These are phyloP conservation scores for Phanerochaete sordida DNA, from an alignment of 768 basidiomycete genomes.

Conservation along the genomic window DNA sequence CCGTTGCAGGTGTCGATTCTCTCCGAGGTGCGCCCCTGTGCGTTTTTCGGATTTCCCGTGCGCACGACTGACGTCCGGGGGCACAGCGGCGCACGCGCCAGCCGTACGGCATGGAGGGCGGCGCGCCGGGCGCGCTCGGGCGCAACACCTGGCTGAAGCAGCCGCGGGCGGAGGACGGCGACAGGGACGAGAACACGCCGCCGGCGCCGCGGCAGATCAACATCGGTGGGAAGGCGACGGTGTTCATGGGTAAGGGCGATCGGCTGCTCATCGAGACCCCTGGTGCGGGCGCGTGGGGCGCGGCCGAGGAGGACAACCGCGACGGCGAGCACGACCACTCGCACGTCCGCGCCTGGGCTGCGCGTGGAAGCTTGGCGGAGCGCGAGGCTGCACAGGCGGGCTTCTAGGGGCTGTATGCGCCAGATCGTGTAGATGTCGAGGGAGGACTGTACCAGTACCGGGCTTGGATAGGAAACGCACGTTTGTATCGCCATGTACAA, in stretches of 20 bases:
- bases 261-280: conserved; percentile 80
- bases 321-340: conserved; percentile 26
- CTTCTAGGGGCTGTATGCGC: conserved; percentile 34
- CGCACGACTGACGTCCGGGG: not conserved
- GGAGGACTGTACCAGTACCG: not conserved
- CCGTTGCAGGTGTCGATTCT: conserved; percentile 85
- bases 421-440: not conserved
- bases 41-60: not conserved
- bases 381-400: conserved; percentile 52
- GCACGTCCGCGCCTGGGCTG: conserved; percentile 55
- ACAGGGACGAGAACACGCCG: conserved; percentile 34
- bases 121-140: conserved; percentile 65
- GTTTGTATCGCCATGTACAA: not conserved
- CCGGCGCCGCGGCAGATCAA: conserved; percentile 61
- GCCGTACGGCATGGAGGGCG: conserved; percentile 86
- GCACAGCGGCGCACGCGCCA: conserved; percentile 74
- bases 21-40: conserved; percentile 56
- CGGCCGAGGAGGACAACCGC: conserved; percentile 11
- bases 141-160: conserved; percentile 87
- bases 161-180: conserved; percentile 62
- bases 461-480: not conserved
- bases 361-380: conserved; percentile 57
- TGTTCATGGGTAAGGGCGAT: conserved; percentile 89
- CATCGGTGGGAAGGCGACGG: conserved; percentile 84
- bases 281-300: conserved; percentile 88